These are phyloP conservation scores for Vinca minor DNA, from an alignment of 257 asterid genomes.

Conservation along the genomic window DNA sequence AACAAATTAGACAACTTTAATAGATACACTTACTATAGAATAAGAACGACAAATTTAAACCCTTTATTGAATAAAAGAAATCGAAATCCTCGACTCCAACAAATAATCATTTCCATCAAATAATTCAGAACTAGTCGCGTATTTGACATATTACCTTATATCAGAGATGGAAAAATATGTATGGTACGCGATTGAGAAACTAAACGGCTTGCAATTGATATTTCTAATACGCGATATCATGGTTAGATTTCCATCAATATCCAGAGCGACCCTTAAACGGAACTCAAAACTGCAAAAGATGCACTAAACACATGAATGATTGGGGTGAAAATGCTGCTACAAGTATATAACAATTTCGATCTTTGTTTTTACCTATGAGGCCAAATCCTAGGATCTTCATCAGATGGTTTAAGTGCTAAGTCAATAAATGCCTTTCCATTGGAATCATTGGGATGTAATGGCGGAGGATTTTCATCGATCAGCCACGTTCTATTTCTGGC, in stretches of 20 bases:
- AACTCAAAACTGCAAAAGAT: constrained; percentile 51
- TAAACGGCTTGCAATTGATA: constrained; percentile 70
- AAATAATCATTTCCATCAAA: too few relatives aligned
- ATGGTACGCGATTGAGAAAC: constrained; percentile 71
- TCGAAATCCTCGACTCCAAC: too few relatives aligned
- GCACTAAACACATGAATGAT: not conserved
- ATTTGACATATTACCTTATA: constrained; percentile 68
- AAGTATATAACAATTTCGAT: too few relatives aligned
- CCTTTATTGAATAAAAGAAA: too few relatives aligned
- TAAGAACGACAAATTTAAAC: too few relatives aligned
- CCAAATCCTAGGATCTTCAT: constrained; percentile 69
- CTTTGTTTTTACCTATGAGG: constrained; percentile 61
- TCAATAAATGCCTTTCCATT: constrained; percentile 40
- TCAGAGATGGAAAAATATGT: constrained; percentile 72
- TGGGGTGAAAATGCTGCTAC: not conserved
- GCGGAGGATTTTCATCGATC: constrained; percentile 67
- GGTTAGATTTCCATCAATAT: constrained; percentile 48
- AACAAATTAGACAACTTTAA: not conserved
- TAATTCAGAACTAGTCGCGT: too few relatives aligned
- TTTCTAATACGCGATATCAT: constrained; percentile 67
- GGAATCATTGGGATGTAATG: constrained; percentile 37
- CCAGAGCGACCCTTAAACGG: constrained; percentile 60
- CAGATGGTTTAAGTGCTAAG: constrained; percentile 57
- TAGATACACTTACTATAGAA: too few relatives aligned
- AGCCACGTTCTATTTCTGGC: constrained; percentile 71